These are phyloP conservation scores for Oenanthe sinensis DNA, from an alignment of 129 eudicot genomes.

Conservation along the genomic window DNA sequence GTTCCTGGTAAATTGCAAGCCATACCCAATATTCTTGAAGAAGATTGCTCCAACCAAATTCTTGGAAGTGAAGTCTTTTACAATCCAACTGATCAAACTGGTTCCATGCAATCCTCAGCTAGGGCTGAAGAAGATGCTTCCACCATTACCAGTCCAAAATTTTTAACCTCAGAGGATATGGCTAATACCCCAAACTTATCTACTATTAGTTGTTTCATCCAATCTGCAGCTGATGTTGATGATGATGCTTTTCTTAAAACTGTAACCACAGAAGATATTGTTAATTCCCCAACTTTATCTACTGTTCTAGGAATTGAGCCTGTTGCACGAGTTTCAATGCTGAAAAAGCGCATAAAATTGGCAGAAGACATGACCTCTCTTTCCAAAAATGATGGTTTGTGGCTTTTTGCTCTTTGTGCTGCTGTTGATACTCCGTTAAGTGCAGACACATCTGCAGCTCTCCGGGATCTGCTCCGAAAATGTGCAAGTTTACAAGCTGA, in stretches of 20 bases:
- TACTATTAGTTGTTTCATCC: constrained; percentile 16
- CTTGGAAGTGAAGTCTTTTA: constrained; percentile 24
- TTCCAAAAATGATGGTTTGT: constrained; percentile 44
- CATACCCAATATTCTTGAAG: constrained; percentile 1
- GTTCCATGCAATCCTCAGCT: constrained; percentile 6
- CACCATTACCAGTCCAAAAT: constrained; percentile 3
- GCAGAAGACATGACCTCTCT: constrained; percentile 35
- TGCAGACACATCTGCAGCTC: constrained; percentile 68
- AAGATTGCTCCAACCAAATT: constrained; percentile 19
- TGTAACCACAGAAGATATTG: neutral
- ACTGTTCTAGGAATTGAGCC: constrained; percentile 52
- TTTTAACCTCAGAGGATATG: neutral
- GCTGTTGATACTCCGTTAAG: constrained; percentile 69
- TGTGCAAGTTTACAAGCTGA: constrained; percentile 67
- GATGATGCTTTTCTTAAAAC: constrained; percentile 7
- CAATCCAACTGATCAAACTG: constrained; percentile 20
- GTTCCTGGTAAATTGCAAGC: constrained; percentile 16
- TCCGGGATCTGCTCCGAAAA: constrained; percentile 67
- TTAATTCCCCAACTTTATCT: constrained; percentile 42
- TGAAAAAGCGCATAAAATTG: constrained; percentile 48
- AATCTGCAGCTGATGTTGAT: neutral
- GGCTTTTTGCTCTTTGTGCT: constrained; percentile 90
- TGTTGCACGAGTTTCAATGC: constrained; percentile 47
- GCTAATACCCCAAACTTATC: constrained; percentile 44
- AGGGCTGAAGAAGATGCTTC: constrained; percentile 7